phyloP scores from a whole-genome alignment of 768 basidiomycete species.

The Boletus reticuloceps region DNA sequence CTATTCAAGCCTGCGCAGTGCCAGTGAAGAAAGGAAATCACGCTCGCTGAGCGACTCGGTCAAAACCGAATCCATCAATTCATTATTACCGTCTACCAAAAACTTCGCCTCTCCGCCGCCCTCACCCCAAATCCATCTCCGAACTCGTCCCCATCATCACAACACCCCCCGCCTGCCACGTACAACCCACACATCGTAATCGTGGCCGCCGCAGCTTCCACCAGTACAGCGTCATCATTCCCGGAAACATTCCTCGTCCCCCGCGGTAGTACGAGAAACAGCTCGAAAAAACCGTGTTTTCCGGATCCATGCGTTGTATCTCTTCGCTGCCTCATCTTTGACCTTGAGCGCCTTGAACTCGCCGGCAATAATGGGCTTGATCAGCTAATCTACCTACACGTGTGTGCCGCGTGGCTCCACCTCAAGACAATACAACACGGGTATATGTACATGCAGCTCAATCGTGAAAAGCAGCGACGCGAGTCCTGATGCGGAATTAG shows the following conservation, averaged over 20 bases:
- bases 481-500: background rate
- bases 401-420: constrained; percentile 3
- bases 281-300: constrained; percentile 29
- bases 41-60: constrained; percentile 18
- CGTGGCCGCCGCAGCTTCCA: no score
- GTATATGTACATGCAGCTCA: background rate
- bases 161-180: constrained; percentile 14
- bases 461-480: background rate
- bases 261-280: background rate
- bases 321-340: background rate
- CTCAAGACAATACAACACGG: background rate
- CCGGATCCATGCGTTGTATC: background rate
- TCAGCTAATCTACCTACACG: constrained; percentile 1
- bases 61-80: constrained; percentile 23
- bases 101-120: constrained; percentile 10
- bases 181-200: no score
- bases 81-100: no score
- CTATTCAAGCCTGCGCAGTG: constrained; percentile 24
- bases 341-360: background rate
- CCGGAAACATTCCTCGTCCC: no score
- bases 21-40: constrained; percentile 26
- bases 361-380: background rate
- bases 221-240: no score
- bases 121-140: constrained; percentile 9
- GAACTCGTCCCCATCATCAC: background rate